Percentiles rank a stretch among this genome's conserved stretches.
phyloP scores from a whole-genome alignment of 2,329 filamentous ascomycete genomes.

The Cryphonectria nitschkei region DNA sequence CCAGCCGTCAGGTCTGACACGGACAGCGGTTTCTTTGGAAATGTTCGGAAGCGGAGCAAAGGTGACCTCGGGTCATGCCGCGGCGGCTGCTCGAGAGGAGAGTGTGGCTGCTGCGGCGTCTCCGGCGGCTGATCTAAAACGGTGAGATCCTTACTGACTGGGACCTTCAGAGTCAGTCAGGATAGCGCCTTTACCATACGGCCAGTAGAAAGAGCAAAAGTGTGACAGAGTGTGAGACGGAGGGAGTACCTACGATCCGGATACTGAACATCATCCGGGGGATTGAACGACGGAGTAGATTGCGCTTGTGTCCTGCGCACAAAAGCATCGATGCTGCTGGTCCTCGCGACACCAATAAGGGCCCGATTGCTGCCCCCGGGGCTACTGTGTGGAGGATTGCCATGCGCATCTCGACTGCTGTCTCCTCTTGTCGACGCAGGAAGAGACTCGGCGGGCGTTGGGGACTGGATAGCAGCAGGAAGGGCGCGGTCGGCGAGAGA shows the following conservation, averaged over 20 bases:
- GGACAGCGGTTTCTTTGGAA: constrained; percentile 76
- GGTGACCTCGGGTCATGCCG: constrained; percentile 53
- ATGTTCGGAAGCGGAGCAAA: constrained; percentile 76
- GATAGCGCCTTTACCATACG: constrained; percentile 33
- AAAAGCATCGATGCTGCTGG: constrained; percentile 23
- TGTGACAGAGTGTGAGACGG: background rate
- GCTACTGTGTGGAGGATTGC: constrained; percentile 10
- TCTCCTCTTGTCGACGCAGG: background rate
- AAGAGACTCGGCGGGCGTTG: background rate
- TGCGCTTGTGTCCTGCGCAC: constrained; percentile 22
- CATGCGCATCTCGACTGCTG: constrained; percentile 17
- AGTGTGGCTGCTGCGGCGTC: constrained; percentile 29
- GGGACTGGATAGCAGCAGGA: constrained; percentile 1
- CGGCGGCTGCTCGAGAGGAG: constrained; percentile 25
- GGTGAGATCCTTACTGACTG: constrained; percentile 59
- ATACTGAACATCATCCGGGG: constrained; percentile 44
- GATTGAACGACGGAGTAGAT: constrained; percentile 20
- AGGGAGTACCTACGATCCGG: constrained; percentile 55
- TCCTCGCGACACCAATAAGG: constrained; percentile 28
- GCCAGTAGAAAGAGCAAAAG: background rate
- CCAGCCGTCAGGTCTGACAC: constrained; percentile 89
- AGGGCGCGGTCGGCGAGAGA: constrained; percentile 20
- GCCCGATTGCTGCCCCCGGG: constrained; percentile 17
- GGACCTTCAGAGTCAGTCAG: constrained; percentile 69
- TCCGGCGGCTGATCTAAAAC: constrained; percentile 29